Percentiles rank a stretch among this genome's conserved stretches.
phyloP scores from a whole-genome alignment of 108 stramenopile genomes.

The Pseudonitzschia multistriata region DNA sequence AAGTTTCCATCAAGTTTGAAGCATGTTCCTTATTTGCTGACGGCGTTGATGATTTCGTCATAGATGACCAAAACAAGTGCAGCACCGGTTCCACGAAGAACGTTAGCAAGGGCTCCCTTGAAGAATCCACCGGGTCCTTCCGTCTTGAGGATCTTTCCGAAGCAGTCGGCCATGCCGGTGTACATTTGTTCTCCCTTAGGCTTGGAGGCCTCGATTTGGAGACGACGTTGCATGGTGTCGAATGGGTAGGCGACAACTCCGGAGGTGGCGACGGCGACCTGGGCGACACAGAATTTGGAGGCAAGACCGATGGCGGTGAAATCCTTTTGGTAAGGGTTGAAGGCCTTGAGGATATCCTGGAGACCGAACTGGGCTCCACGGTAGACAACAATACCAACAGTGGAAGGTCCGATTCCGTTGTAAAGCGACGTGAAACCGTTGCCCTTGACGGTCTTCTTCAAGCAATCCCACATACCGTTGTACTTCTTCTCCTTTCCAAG shows the following conservation, averaged over 20 bases:
- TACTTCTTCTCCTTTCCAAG: constrained; percentile 93
- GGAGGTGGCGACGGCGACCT: constrained; percentile 89
- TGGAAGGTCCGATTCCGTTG: constrained; percentile 98
- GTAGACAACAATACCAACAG: constrained; percentile 90
- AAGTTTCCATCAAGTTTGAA: neutral
- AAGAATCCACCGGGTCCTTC: constrained; percentile 95
- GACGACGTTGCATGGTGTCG: constrained; percentile 99
- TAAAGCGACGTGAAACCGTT: constrained; percentile 94
- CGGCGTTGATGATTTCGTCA: constrained; percentile 92
- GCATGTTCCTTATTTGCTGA: constrained; percentile 33
- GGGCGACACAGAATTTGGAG: constrained; percentile 97
- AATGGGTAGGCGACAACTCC: constrained; percentile 99
- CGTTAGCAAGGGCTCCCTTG: constrained; percentile 99
- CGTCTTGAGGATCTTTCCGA: constrained; percentile 89
- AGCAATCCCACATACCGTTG: constrained; percentile 96
- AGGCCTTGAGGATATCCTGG: constrained; percentile 94
- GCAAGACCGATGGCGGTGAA: constrained; percentile 65
- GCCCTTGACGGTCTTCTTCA: constrained; percentile 88
- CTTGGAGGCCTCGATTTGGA: constrained; percentile 99
- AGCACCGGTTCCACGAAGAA: constrained; percentile 96
- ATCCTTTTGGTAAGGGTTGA: constrained; percentile 97
- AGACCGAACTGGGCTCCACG: constrained; percentile 95
- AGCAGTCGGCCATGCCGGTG: constrained; percentile 95
- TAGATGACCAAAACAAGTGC: constrained; percentile 97
- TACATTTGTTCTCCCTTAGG: constrained; percentile 93